phyloP scores from a whole-genome alignment of 2,329 filamentous ascomycete genomes.

The Colletotrichum viniferum region DNA sequence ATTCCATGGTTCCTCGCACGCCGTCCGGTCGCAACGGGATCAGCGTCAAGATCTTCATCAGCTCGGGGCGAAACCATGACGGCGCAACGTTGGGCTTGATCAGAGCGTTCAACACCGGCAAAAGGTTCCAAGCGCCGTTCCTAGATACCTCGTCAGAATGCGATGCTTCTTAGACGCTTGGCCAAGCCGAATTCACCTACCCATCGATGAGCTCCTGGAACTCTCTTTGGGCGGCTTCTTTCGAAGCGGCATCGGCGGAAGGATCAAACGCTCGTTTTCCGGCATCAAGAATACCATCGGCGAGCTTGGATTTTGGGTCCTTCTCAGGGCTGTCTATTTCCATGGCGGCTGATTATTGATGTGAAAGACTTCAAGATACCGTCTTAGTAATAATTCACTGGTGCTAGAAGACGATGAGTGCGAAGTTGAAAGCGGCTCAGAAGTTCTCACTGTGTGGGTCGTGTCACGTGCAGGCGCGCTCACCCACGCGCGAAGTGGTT shows the following conservation, averaged over 20 bases:
- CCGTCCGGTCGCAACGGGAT: constrained; percentile 67
- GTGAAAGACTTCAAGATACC: not conserved
- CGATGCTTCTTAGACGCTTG: constrained; percentile 23
- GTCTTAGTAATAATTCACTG: not conserved
- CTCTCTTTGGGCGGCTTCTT: constrained; percentile 37
- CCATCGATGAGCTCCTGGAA: constrained; percentile 54
- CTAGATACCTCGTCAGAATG: constrained; percentile 11
- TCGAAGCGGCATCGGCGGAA: constrained; percentile 33
- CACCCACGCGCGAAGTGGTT: not conserved
- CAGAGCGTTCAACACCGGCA: constrained; percentile 66
- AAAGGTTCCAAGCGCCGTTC: constrained; percentile 53
- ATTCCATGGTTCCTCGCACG: constrained; percentile 71
- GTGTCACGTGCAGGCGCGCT: constrained; percentile 32
- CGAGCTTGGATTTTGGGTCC: constrained; percentile 22
- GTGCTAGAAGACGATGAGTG: not conserved
- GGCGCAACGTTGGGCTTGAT: constrained; percentile 66
- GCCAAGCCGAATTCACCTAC: constrained; percentile 34
- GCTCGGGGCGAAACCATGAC: constrained; percentile 60
- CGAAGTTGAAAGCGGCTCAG: not conserved
- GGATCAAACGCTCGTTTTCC: constrained; percentile 57
- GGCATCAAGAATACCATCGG: constrained; percentile 39
- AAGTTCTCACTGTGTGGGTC: not conserved
- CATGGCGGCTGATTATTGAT: not conserved
- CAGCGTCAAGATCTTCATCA: constrained; percentile 62
- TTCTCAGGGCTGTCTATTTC: constrained; percentile 1